Percentiles rank a stretch among this genome's conserved stretches.
phyloP scores from a whole-genome alignment of 179 eudicot genomes.

The Beta macrorhiza region DNA sequence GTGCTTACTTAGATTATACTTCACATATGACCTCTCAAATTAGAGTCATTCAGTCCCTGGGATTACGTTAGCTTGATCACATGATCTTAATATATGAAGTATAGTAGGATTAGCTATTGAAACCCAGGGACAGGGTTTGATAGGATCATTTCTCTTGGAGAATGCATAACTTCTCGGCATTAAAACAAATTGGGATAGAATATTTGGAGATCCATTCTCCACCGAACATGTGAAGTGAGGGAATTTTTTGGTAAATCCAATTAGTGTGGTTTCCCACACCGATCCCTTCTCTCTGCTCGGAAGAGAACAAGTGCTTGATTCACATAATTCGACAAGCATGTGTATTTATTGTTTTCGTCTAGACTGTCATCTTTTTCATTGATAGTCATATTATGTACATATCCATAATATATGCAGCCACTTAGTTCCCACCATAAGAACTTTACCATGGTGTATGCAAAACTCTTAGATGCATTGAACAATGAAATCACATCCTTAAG shows the following conservation, averaged over 20 bases:
- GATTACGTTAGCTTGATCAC: neutral
- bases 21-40: neutral
- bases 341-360: neutral
- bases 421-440: neutral
- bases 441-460: neutral
- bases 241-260: too few species aligned
- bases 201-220: too few species aligned
- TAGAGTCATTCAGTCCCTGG: neutral
- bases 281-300: too few species aligned
- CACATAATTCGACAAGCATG: neutral
- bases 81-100: neutral
- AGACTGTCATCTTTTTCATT: neutral
- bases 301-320: neutral
- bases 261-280: too few species aligned
- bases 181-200: too few species aligned
- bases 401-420: neutral
- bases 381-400: neutral
- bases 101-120: neutral
- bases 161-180: neutral
- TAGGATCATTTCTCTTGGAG: neutral
- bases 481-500: neutral
- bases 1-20: neutral
- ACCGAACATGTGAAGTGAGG: too few species aligned
- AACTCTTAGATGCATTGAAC: neutral
- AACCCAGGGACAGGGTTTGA: neutral